These are phyloP conservation scores for Nepenthes alata DNA, from an alignment of 179 eudicot genomes.

Conservation along the genomic window DNA sequence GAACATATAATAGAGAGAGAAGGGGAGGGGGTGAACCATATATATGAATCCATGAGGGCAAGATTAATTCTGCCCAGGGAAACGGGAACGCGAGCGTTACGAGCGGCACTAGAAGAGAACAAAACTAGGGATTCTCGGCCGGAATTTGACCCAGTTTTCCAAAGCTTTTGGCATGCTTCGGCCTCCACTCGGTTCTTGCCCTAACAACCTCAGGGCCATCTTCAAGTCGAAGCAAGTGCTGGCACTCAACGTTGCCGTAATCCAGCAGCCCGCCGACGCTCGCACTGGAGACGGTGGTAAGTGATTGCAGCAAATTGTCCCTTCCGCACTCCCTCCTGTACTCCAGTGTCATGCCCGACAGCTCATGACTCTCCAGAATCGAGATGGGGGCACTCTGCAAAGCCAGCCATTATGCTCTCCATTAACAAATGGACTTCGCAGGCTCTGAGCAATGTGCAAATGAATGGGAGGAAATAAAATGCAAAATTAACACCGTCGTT, in stretches of 20 bases:
- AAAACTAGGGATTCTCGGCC: conserved; percentile 23
- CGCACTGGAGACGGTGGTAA: conserved; percentile 43
- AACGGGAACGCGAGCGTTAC: neutral
- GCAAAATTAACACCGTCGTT: too few relatives aligned
- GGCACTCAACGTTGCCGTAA: conserved; percentile 66
- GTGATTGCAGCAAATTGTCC: conserved; percentile 79
- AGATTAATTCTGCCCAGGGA: neutral
- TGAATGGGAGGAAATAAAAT: too few relatives aligned
- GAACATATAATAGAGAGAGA: neutral
- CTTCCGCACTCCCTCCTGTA: conserved; percentile 86
- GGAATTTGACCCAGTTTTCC: conserved; percentile 25
- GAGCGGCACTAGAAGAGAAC: neutral
- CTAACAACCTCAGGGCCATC: conserved; percentile 75
- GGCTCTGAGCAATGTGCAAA: too few relatives aligned
- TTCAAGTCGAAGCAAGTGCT: conserved; percentile 71
- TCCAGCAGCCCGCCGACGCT: conserved; percentile 36
- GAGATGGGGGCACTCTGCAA: conserved; percentile 71
- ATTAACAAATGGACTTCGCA: too few relatives aligned
- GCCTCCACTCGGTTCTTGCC: conserved; percentile 89
- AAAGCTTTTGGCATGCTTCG: conserved; percentile 38
- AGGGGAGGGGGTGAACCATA: neutral
- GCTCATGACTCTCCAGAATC: conserved; percentile 77
- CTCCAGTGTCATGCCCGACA: conserved; percentile 64
- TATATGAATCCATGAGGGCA: neutral
- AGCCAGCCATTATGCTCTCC: neutral